phyloP scores from a whole-genome alignment of 2,329 filamentous ascomycete species.

The Botryotinia globosa region DNA sequence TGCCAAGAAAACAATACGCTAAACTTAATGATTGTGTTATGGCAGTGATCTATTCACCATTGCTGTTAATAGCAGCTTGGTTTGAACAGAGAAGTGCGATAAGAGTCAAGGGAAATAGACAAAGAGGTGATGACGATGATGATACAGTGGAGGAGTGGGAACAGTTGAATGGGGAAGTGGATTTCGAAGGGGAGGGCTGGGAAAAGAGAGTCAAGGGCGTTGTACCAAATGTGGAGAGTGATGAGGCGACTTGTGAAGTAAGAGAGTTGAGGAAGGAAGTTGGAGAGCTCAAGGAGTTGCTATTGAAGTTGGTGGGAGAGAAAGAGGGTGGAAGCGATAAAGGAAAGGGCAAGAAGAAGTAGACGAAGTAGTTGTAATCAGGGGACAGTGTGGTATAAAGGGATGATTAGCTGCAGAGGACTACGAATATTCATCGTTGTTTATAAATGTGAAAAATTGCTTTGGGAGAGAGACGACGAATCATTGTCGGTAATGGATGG shows the following conservation, averaged over 20 bases:
- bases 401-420: not conserved
- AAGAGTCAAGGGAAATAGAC: constrained; percentile 69
- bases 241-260: constrained; percentile 71
- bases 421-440: not conserved
- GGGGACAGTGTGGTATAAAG: not conserved
- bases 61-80: constrained; percentile 74
- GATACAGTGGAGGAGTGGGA: constrained; percentile 93
- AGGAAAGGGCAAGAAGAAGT: not conserved
- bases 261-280: constrained; percentile 57
- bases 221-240: constrained; percentile 78
- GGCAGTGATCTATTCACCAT: constrained; percentile 77
- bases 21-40: constrained; percentile 86
- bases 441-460: not conserved
- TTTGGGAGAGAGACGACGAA: not conserved
- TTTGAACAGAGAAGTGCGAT: constrained; percentile 65
- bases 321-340: constrained; percentile 15
- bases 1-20: constrained; percentile 70
- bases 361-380: not conserved
- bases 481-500: not conserved
- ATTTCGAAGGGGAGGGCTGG: constrained; percentile 86
- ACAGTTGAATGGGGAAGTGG: constrained; percentile 66
- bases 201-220: constrained; percentile 71
- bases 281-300: constrained; percentile 50
- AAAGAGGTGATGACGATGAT: constrained; percentile 82
- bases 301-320: constrained; percentile 30